Evolutionary conservation across 345 rosid genomes (phyloP).

Genomic region (Acer campestre): DNA sequence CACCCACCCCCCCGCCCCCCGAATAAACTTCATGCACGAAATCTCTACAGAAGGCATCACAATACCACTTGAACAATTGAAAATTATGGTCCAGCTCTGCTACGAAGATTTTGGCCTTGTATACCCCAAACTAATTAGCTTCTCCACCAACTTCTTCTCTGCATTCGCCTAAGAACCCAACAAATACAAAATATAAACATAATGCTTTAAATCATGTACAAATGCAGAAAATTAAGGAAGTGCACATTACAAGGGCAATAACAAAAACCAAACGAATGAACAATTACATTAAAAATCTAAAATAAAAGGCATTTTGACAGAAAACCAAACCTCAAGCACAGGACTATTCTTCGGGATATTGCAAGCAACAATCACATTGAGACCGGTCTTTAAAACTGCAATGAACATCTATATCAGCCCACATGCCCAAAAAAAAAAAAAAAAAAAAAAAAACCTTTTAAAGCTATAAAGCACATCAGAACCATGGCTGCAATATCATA

Average conservation of each 20-base stretch:
- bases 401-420: conserved; percentile 3
- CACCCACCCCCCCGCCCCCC: not conserved
- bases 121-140: conserved; percentile 73
- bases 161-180: conserved; percentile 64
- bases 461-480: not conserved
- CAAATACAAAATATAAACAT: not conserved
- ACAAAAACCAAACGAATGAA: not conserved
- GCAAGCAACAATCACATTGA: conserved; percentile 70
- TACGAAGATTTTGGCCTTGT: conserved; percentile 39
- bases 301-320: not conserved
- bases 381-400: conserved; percentile 86
- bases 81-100: not conserved
- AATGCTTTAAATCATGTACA: not conserved
- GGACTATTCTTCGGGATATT: conserved; percentile 89
- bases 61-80: not conserved
- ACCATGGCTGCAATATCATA: conserved; percentile 17
- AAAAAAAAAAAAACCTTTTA: not conserved
- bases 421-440: not conserved
- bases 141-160: conserved; percentile 71
- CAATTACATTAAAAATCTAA: not conserved
- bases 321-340: conserved; percentile 63
- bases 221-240: not conserved
- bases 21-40: not conserved
- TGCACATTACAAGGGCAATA: not conserved
- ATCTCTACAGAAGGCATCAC: not conserved